Percentiles rank a stretch among this genome's conserved stretches.
Evolutionary conservation across 345 rosid species (phyloP).

Genomic region (Dipteronia dyeriana): DNA sequence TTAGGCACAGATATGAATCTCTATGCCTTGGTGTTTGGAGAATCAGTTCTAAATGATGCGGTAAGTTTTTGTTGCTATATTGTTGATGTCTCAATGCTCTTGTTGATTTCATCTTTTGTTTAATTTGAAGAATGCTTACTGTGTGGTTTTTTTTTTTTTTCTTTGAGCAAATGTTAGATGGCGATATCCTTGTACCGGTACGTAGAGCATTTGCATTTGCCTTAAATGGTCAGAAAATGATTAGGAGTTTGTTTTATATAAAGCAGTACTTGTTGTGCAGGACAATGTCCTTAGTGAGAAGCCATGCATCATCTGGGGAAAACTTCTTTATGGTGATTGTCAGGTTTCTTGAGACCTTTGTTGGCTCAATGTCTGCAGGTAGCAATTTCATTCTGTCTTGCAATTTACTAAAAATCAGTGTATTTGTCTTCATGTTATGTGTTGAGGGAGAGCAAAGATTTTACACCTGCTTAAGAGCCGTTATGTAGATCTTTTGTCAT

Average conservation of each 20-base stretch:
- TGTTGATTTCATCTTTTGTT: constrained; percentile 16
- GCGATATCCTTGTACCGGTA: constrained; percentile 98
- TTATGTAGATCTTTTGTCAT: not conserved
- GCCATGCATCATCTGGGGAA: constrained; percentile 62
- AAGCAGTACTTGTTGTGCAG: constrained; percentile 51
- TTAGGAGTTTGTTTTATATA: constrained; percentile 20
- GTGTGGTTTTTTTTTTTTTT: constrained; percentile 2
- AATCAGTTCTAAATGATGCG: constrained; percentile 98
- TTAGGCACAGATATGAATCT: constrained; percentile 93
- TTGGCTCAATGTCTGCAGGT: constrained; percentile 99
- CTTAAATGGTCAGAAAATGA: constrained; percentile 6
- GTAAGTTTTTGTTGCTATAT: constrained; percentile 48
- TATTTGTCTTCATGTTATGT: not conserved
- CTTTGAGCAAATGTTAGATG: constrained; percentile 55
- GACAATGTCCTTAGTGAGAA: constrained; percentile 90
- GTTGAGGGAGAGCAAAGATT: not conserved
- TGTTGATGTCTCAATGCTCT: constrained; percentile 10
- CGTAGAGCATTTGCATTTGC: constrained; percentile 22
- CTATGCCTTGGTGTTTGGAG: constrained; percentile 97
- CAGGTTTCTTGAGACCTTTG: constrained; percentile 95
- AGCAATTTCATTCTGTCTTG: constrained; percentile 24
- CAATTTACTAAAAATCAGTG: constrained; percentile 9
- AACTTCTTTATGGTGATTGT: constrained; percentile 82
- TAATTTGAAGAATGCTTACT: constrained; percentile 5
- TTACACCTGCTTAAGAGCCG: constrained; percentile 1